Conservation (phyloP, 768 basidiomycete genomes). For the Hebeloma cylindrosporum region DNA sequence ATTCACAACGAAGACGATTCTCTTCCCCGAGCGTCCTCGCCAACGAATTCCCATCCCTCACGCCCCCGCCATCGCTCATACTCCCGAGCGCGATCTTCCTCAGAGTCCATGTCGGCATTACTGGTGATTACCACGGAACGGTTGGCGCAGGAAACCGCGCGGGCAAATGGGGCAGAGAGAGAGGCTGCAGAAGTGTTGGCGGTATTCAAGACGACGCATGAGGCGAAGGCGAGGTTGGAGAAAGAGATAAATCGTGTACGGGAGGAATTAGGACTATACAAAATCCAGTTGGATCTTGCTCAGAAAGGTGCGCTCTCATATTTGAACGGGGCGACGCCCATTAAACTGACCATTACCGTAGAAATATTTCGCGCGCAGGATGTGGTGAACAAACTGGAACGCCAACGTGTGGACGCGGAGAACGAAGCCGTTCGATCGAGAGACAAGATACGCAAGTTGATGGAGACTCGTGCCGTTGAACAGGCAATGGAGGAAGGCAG, state of each 20-base stretch:
- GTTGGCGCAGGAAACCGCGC: constrained; percentile 35
- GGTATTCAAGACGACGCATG: constrained; percentile 31
- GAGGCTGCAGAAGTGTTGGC: constrained; percentile 32
- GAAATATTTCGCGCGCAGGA: constrained; percentile 58
- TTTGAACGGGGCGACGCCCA: not conserved
- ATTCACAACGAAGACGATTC: not conserved
- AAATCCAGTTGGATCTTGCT: constrained; percentile 56
- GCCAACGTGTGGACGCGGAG: constrained; percentile 50
- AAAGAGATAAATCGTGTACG: constrained; percentile 30
- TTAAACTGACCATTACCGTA: constrained; percentile 4
- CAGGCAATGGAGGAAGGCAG: constrained; percentile 56
- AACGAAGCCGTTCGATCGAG: constrained; percentile 44
- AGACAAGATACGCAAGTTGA: constrained; percentile 43
- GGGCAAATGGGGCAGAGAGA: constrained; percentile 39
- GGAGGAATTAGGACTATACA: constrained; percentile 57
- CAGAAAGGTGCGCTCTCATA: constrained; percentile 40
- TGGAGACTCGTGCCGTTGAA: constrained; percentile 47
- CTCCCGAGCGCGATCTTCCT: constrained; percentile 12
- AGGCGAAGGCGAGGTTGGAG: constrained; percentile 30
- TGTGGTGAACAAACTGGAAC: constrained; percentile 47
- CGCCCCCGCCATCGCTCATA: constrained; percentile 7
- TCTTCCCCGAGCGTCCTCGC: too few relatives aligned
- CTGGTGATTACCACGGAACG: constrained; percentile 24
- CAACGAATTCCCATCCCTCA: constrained; percentile 20
- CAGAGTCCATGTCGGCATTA: constrained; percentile 21